Evolutionary conservation across 2,329 filamentous ascomycete genomes (phyloP), one percentile per base, ranked within the genome.

Genomic region (Penicillium sclerotiorum): DNA sequence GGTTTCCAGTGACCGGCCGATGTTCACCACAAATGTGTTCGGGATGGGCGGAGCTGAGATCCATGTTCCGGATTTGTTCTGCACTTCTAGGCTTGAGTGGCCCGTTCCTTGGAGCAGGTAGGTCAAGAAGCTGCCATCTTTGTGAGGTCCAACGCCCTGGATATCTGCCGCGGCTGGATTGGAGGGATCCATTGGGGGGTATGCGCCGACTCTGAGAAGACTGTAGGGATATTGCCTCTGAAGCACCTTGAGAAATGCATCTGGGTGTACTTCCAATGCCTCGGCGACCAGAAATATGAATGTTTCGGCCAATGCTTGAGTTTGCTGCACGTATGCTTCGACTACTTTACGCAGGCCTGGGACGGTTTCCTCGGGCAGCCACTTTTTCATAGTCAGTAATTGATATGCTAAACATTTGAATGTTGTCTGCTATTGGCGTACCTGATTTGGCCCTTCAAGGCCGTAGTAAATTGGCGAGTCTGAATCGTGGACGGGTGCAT

Each of bases 51-150:
- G 60, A 8, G 68, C 73, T 27, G 69, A 60, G 22, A 76, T 62
- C 74, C 73, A 77, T 28, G 63, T 56, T 1, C 73, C 73, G 3
- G 64, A 54, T 37, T 71, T 72, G 49, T 69, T 73, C 35, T 76
- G 63, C 0, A 76, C 73, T 53, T 77, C 70, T 2, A 77, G 65
- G 0, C 75, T 72, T 2, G 67, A 70, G 20, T 56, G 46, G 13
- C 60, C 58, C 1, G 56, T 54, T 48, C 73, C 73, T 45, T 75
- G 73, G 18, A 67, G 67, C 3, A 77, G 61, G 45, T 73, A 71
- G 7, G 73, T 76, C 49, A 76, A 72, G 49, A 70, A 70, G 45
- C 73, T 65, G 40, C 72, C 67, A 46, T 77, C 75, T 0, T 74
- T 77, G 49, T 77, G 75, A 1, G 74, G 70, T 13, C 54, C 58